phyloP scores from a whole-genome alignment of 371 early-diverging fungal species.

The Mortierella sp. region DNA sequence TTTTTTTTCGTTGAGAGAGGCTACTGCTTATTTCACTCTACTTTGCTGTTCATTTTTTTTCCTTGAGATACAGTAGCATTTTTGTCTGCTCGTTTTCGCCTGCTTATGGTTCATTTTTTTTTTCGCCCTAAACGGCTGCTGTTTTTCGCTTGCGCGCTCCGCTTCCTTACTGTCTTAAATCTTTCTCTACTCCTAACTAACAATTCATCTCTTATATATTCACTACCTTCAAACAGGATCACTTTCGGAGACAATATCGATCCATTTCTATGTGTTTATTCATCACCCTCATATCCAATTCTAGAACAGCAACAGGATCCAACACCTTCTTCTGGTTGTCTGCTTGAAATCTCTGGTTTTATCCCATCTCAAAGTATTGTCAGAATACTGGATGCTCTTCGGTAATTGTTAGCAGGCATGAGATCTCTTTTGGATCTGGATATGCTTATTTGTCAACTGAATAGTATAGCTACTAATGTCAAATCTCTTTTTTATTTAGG shows the following conservation, averaged over 20 bases:
- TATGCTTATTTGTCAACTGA: no score
- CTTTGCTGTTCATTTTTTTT: background rate
- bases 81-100: no score
- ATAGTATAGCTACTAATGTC: background rate
- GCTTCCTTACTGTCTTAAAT: no score
- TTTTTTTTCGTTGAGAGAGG: no score
- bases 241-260: constrained; percentile 56
- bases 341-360: constrained; percentile 41
- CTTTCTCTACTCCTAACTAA: background rate
- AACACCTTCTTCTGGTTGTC: constrained; percentile 23
- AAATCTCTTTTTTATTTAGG: background rate
- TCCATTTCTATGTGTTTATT: constrained; percentile 69
- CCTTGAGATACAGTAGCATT: no score
- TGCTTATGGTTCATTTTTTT: no score
- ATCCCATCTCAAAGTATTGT: constrained; percentile 32
- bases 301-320: constrained; percentile 8
- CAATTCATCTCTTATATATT: background rate
- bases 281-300: constrained; percentile 50
- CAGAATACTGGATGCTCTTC: constrained; percentile 24
- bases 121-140: no score
- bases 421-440: background rate
- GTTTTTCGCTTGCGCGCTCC: no score
- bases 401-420: constrained; percentile 14
- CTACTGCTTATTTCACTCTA: background rate
- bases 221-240: constrained; percentile 36